phyloP scores from a whole-genome alignment of 805 yeast species.

The Priceomyces haplophilus region DNA sequence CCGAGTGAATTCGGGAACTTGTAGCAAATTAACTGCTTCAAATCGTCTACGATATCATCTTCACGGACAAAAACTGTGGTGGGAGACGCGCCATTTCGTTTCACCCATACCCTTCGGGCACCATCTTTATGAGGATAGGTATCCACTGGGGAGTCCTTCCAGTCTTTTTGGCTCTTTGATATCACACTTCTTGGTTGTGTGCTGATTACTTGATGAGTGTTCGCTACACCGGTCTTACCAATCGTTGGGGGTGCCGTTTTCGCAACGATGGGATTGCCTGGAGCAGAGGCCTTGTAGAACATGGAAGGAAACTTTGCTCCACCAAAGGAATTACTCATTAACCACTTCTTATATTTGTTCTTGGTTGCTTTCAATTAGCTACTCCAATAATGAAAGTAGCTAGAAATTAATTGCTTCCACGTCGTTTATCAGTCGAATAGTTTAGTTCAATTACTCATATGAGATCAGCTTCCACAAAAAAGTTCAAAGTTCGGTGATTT shows the following conservation, averaged over 20 bases:
- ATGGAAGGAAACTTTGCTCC: not conserved
- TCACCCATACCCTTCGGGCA: conserved; percentile 54
- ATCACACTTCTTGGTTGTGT: not conserved
- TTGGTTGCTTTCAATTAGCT: not conserved
- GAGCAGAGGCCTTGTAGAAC: not conserved
- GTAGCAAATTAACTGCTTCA: conserved; percentile 59
- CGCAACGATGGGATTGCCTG: not conserved
- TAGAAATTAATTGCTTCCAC: not conserved
- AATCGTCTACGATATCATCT: conserved; percentile 74
- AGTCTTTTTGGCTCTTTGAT: not conserved
- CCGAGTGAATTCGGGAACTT: conserved; percentile 71
- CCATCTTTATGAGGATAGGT: not conserved
- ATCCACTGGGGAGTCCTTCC: conserved; percentile 6
- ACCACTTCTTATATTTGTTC: not conserved
- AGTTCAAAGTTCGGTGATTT: too few relatives aligned
- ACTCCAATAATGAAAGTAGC: not conserved
- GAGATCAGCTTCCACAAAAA: too few relatives aligned
- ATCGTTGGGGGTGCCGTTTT: not conserved
- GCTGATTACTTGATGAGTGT: conserved; percentile 1
- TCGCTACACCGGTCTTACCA: conserved; percentile 1
- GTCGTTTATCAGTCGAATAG: too few relatives aligned
- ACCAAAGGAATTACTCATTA: not conserved
- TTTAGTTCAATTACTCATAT: too few relatives aligned
- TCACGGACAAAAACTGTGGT: conserved; percentile 65
- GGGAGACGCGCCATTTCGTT: conserved; percentile 50